phyloP scores from a whole-genome alignment of 805 yeast genomes.

The Barnettozyma pratensis region DNA sequence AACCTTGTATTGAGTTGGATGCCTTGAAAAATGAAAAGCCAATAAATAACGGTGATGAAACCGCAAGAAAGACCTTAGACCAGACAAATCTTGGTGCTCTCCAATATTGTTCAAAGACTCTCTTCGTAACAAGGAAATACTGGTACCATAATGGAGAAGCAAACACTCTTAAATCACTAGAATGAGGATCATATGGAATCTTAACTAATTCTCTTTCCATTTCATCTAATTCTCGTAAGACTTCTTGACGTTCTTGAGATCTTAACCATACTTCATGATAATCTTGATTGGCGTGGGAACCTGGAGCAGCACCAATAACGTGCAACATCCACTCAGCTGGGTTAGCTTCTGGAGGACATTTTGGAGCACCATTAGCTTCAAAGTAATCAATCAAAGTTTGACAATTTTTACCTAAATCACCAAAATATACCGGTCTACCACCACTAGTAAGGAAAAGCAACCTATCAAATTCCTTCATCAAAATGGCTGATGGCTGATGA shows the following conservation, averaged over 20 bases:
- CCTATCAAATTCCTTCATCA: slow-evolving; percentile 74
- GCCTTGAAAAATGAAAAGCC: slow-evolving; percentile 77
- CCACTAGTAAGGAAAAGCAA: slow-evolving; percentile 65
- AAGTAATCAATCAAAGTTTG: slow-evolving; percentile 57
- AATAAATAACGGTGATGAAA: slow-evolving; percentile 57
- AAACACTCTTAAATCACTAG: slow-evolving; percentile 34
- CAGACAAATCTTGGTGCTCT: slow-evolving; percentile 60
- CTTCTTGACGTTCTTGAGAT: slow-evolving; percentile 56
- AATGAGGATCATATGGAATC: slow-evolving; percentile 28
- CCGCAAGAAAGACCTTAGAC: slow-evolving; percentile 51
- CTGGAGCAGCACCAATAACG: slow-evolving; percentile 80
- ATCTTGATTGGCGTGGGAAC: slow-evolving; percentile 67
- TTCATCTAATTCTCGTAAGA: slow-evolving; percentile 51
- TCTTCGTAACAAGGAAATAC: slow-evolving; percentile 38
- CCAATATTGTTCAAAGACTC: slow-evolving; percentile 64
- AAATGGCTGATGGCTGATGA: slow-evolving; percentile 81
- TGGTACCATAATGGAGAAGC: slow-evolving; percentile 42
- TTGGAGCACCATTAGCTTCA: slow-evolving; percentile 58
- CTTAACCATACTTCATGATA: slow-evolving; percentile 73
- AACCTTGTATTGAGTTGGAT: slow-evolving; percentile 53
- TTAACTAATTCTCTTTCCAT: slow-evolving; percentile 58
- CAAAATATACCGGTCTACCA: slow-evolving; percentile 72
- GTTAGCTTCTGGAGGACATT: slow-evolving; percentile 65
- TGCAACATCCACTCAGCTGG: slow-evolving; percentile 94
- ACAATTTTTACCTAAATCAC: slow-evolving; percentile 62